A percentile compares a stretch with the other conserved stretches of the same genome.
Conservation (phyloP, 2,329 filamentous ascomycete species). For the Aureobasidium pullulans region DNA sequence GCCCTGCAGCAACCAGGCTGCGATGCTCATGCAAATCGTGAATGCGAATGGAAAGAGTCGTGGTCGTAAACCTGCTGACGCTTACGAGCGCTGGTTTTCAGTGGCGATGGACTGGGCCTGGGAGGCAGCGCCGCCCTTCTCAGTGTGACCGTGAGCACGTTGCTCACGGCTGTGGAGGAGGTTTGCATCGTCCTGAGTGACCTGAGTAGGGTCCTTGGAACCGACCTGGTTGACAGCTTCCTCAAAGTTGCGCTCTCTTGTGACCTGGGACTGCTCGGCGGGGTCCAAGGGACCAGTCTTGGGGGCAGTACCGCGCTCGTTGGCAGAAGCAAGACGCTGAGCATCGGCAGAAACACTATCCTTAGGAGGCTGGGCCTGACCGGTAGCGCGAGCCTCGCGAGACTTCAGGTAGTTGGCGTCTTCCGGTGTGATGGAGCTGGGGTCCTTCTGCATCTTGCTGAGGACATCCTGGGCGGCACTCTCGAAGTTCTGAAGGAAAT, state of each 20-base stretch:
- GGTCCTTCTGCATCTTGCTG: slow-evolving; percentile 23
- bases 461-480: slow-evolving; percentile 24
- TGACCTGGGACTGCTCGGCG: slow-evolving; percentile 24
- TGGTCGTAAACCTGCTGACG: not conserved
- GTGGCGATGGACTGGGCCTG: slow-evolving; percentile 25
- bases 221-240: slow-evolving; percentile 24
- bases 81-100: slow-evolving; percentile 20
- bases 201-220: slow-evolving; percentile 27
- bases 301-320: slow-evolving; percentile 20
- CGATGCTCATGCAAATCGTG: not conserved
- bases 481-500: slow-evolving; percentile 20
- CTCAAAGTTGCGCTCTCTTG: slow-evolving; percentile 28
- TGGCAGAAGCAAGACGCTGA: slow-evolving; percentile 32
- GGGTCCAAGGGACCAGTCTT: slow-evolving; percentile 17
- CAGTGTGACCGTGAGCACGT: slow-evolving; percentile 25
- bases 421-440: slow-evolving; percentile 27
- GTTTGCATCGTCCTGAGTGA: slow-evolving; percentile 28
- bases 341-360: slow-evolving; percentile 32
- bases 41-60: slow-evolving; percentile 1
- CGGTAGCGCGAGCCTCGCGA: slow-evolving; percentile 31
- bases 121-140: slow-evolving; percentile 28
- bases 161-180: slow-evolving; percentile 26
- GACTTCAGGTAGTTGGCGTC: slow-evolving; percentile 36
- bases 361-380: slow-evolving; percentile 21
- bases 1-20: not conserved